These are phyloP conservation scores for Rhodotorula sp. DNA, from an alignment of 1,284 basidiomycete species.

Conservation along the genomic window DNA sequence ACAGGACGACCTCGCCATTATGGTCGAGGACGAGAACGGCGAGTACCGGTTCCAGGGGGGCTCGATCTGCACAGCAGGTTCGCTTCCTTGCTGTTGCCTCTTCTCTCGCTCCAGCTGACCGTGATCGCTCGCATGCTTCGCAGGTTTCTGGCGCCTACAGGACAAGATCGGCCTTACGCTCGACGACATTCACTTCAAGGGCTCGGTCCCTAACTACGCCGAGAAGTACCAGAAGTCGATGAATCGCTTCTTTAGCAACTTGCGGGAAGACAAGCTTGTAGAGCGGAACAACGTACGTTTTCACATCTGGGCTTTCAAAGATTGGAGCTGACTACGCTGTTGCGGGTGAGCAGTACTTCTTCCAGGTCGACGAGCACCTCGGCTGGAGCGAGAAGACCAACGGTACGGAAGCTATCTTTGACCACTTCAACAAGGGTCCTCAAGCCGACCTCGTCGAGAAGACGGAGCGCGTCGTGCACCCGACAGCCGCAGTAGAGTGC, in stretches of 20 bases:
- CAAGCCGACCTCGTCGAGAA: constrained; percentile 47
- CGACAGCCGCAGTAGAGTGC: constrained; percentile 50
- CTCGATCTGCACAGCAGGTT: constrained; percentile 66
- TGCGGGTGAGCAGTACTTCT: constrained; percentile 22
- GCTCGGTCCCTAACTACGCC: constrained; percentile 68
- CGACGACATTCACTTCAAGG: constrained; percentile 69
- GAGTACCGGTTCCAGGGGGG: constrained; percentile 73
- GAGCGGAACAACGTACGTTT: constrained; percentile 63
- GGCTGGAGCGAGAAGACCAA: constrained; percentile 67
- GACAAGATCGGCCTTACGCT: constrained; percentile 74
- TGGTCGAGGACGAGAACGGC: constrained; percentile 72
- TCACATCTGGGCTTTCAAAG: fast-evolving
- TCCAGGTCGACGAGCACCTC: constrained; percentile 62
- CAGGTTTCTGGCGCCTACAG: constrained; percentile 73
- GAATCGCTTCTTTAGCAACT: constrained; percentile 66
- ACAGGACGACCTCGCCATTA: constrained; percentile 75
- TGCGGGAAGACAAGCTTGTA: constrained; percentile 68
- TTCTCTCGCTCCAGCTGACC: neutral
- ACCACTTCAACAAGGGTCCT: constrained; percentile 48
- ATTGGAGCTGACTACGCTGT: neutral
- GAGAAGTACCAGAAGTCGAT: constrained; percentile 67
- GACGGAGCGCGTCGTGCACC: constrained; percentile 27
- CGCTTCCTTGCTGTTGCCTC: neutral
- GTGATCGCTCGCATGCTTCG: neutral
- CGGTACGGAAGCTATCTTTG: constrained; percentile 64